Base-by-base conservation (phyloP, 345 rosid species). In the Citropsis articulata region DNA sequence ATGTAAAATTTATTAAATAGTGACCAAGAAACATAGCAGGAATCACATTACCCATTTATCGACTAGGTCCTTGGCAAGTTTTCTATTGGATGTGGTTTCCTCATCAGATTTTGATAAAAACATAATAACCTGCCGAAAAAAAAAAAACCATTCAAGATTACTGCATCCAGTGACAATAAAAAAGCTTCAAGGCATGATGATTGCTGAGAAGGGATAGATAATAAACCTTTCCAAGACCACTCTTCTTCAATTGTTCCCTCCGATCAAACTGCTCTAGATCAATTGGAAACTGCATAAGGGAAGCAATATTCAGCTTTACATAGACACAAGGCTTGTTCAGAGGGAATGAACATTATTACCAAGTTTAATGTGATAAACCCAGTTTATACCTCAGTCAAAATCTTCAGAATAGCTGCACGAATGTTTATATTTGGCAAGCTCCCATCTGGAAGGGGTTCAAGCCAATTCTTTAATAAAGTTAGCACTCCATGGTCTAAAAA, bases 371-470 rank as follows among this genome's bases (percentile, higher is more conserved):
- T 66, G 38, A 68, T 21, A 71, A 78, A 78, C 31, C 63, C 45
- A 33, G 66, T 22, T 18, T 72, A 61, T 92, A 96, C 99, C 85
- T 94, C 98, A 73, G 90, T 83, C 83, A 96, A 83, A 80, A 94
- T 89, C 84, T 62, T 82, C 86, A 96, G 82, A 81, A 96, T 86
- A 73, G 98, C 97, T 30, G 95, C 97, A 48, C 98, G 97, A 73
- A 96, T 96, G 78, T 96, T 96, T 81, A 91, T 92, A 82, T 90
- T 94, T 12, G 99, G 99, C 78, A 96, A 89, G 79, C 99, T 96
- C 80, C 97, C 97, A 87, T 96, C 98, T 56, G 99, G 99, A 83
- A 94, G 98, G 38, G 98, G 99, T 81, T 96, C 99, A 61, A 96
- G 98, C 99, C 99, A 94, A 79, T 89, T 92, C 91, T 92, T 96